Base-by-base conservation (phyloP, 768 basidiomycete species). In the Leucocoprinus birnbaumii region DNA sequence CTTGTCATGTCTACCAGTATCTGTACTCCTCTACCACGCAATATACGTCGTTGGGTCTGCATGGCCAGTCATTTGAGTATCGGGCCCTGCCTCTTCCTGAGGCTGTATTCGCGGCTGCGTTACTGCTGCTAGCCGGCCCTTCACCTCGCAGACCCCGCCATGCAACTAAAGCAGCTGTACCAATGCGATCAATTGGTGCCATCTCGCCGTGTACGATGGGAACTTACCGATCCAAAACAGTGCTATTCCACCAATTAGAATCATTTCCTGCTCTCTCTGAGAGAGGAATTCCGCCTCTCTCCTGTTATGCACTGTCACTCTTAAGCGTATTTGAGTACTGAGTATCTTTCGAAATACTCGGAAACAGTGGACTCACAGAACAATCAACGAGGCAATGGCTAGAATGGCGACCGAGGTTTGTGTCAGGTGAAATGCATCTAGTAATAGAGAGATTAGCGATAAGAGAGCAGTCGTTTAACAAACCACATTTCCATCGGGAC, bases 211-310 rank as follows among this genome's bases (percentile, higher is more conserved):
- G 31, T 31, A 11, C 31, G n/a, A 34, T 25, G 11, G 19, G 21
- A 31, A 71, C 82, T 66, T 66, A 90, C 90, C 87, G 48, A 91
- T 73, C 87, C 87, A 91, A 65, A 88, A 81, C 55, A 91, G 70
- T 10, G 84, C 88, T 54, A 91, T 77, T 2, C 85, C 84, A 4
- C 74, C 83, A 58, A 92, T 86, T 67, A 92, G 63, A 18, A 87
- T 71, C 68, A 83, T 77, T 63, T 92, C 88, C 63, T 90, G 87
- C 62, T 92, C 90, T 53, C 75, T 76, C 61, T 82, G 83, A 43
- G 86, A 83, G 61, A 92, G 67, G 57, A 85, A 65, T 48, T 79
- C 79, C 13, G 84, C 86, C 44, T 80, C 75, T 63, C 70, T 73
- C 54, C 79, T 78, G 61, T 90, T 82, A 63, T 91, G 88, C 70